Evolutionary conservation across 768 basidiomycete species (phyloP), one percentile per base, ranked within the genome.

Genomic region (Amyloporia xantha): DNA sequence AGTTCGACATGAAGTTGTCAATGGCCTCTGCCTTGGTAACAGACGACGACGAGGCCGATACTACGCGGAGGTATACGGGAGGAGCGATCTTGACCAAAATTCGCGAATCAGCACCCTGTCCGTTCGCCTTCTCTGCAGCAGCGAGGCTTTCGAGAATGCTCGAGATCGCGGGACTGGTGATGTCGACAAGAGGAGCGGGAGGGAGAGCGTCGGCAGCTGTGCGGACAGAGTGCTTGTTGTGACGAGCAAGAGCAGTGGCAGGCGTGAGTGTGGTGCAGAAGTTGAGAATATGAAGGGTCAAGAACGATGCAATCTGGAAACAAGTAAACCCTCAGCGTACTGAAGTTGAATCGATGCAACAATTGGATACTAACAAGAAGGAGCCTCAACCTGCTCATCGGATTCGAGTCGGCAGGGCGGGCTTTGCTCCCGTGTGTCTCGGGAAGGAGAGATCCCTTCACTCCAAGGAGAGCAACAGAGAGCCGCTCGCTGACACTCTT

Each of bases 231-330:
- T 66, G 61, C 41, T 68, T 66, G 24, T 67, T 71, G 60, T 72
- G 67, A 50, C 76, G 67, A 56, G 75, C 57, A 66, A 79, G 56
- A 49, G 79, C 64, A 57, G 80, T 74, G n/a, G 76, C 72, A 26
- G 82, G 76, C 0, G 93, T 86, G 42, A 99, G 78, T 0, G 96
- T 93, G 0, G 94, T 88, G 64, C 85, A 86, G 50, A 98, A 79
- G 72, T 97, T 98, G 53, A 96, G 77, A 47, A 93, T 79, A 57
- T 99, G 96, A 2, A 99, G 70, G 0, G 82, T 82, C 55, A 95
- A 75, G 78, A 98, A 99, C 2, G 93, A 84, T 15, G 84, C 83
- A 56, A 99, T 91, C 82, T 85, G 11, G 41, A 4, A 49, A 47
- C 36, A 30, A 12, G 40, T 33, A 41, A 21, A 28, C n/a, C 17